phyloP scores from a whole-genome alignment of 2,329 filamentous ascomycete genomes.

The Calonectria montana region DNA sequence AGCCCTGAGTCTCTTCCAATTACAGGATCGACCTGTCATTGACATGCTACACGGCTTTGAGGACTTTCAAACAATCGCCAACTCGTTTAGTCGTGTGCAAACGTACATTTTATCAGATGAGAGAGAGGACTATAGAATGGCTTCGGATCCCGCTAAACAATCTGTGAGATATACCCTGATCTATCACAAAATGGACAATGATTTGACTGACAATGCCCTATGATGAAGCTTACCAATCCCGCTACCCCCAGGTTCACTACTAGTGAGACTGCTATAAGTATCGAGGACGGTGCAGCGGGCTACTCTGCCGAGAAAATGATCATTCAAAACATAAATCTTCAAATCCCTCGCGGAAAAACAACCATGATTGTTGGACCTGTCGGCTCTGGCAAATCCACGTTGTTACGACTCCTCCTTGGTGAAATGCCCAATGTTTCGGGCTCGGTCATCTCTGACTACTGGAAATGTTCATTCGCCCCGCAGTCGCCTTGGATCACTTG shows the following conservation, averaged over 20 bases:
- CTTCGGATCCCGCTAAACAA: neutral
- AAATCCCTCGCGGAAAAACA: neutral
- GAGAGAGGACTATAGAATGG: neutral
- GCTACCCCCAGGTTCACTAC: neutral
- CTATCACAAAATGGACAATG: neutral
- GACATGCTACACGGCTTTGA: neutral
- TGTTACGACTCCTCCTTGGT: neutral
- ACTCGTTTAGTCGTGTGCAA: neutral
- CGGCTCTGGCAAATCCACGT: neutral
- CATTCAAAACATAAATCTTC: neutral
- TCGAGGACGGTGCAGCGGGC: neutral
- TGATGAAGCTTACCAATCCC: neutral
- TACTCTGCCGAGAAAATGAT: neutral
- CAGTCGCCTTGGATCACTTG: constrained; percentile 46
- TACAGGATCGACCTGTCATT: neutral
- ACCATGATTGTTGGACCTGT: neutral
- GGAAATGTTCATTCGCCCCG: constrained; percentile 33
- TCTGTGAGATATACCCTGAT: too few relatives aligned
- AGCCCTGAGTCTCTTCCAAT: neutral
- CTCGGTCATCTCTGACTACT: constrained; percentile 5
- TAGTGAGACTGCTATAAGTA: neutral
- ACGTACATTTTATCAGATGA: neutral
- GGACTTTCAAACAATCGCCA: neutral
- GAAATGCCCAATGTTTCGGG: constrained; percentile 8
- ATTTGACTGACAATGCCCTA: neutral